phyloP scores from a whole-genome alignment of 495 filamentous ascomycete genomes.

The Astrocystis sublimbata region DNA sequence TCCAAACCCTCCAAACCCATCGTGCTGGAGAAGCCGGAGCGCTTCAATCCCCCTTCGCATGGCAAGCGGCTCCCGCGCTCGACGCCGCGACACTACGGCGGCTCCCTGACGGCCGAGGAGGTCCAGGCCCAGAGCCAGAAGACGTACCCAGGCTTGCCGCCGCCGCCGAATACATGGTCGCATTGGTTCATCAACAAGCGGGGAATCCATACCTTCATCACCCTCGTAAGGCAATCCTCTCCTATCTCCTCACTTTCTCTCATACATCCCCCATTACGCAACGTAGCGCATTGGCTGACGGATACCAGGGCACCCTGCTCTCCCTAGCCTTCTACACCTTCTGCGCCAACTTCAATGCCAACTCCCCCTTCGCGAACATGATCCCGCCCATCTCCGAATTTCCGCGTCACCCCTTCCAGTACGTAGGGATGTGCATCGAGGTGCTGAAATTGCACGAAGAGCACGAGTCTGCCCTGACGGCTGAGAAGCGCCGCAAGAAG shows the following conservation, averaged over 20 bases:
- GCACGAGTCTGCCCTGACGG: conserved; percentile 60
- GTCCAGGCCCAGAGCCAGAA: conserved; percentile 59
- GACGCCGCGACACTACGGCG: conserved; percentile 65
- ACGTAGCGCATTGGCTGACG: conserved; percentile 6
- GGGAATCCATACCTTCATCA: conserved; percentile 75
- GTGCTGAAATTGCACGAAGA: conserved; percentile 71
- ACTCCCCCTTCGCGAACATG: conserved; percentile 70
- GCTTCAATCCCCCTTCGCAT: conserved; percentile 86
- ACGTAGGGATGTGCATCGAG: conserved; percentile 55
- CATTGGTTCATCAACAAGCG: conserved; percentile 72
- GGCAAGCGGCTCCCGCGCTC: conserved; percentile 55
- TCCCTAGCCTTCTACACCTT: conserved; percentile 67
- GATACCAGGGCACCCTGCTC: conserved; percentile 59
- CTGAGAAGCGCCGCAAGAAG: conserved; percentile 63
- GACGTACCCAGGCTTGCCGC: conserved; percentile 81
- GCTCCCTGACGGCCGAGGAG: conserved; percentile 59
- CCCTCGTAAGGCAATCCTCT: conserved; percentile 57
- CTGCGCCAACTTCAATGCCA: conserved; percentile 66
- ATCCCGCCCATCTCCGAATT: conserved; percentile 64
- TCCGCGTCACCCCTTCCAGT: conserved; percentile 63
- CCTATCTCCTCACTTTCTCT: not conserved
- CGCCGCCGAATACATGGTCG: conserved; percentile 71
- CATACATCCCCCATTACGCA: not conserved
- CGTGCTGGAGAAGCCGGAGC: conserved; percentile 74
- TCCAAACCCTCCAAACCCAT: conserved; percentile 49